Conservation (phyloP, 495 filamentous ascomycete species). For the Daldinia decipiens region DNA sequence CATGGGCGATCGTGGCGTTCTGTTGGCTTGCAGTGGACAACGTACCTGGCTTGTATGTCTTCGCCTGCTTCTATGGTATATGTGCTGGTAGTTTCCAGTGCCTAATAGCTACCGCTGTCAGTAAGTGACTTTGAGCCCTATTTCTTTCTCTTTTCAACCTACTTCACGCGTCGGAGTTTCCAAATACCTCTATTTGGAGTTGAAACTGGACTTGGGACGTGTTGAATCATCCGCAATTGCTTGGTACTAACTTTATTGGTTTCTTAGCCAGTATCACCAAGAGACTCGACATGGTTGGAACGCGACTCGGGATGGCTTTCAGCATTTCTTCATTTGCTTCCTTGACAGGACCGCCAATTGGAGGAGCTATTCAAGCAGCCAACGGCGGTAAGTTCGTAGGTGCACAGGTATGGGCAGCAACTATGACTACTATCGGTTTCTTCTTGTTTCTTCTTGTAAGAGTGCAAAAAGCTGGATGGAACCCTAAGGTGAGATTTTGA, state of each 20-base stretch:
- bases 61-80: conserved; percentile 70
- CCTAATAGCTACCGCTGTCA: conserved; percentile 68
- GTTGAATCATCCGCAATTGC: neutral
- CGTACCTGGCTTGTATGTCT: conserved; percentile 62
- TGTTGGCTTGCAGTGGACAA: conserved; percentile 68
- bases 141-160: neutral
- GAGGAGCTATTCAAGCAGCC: conserved; percentile 63
- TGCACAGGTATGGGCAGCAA: conserved; percentile 68
- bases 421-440: conserved; percentile 50
- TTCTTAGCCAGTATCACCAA: conserved; percentile 63
- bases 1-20: conserved; percentile 64
- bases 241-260: neutral
- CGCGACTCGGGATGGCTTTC: conserved; percentile 76
- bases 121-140: neutral
- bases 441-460: conserved; percentile 60
- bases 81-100: conserved; percentile 69
- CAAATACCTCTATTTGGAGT: neutral
- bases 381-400: conserved; percentile 63
- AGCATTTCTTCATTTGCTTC: conserved; percentile 70
- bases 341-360: conserved; percentile 74
- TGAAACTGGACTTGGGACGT: neutral
- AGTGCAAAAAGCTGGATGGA: conserved; percentile 43
- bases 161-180: neutral
- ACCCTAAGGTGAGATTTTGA: conserved; percentile 47
- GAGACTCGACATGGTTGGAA: conserved; percentile 69